phyloP scores from a whole-genome alignment of 176 grass and related monocot species.

The Musa itinerans region DNA sequence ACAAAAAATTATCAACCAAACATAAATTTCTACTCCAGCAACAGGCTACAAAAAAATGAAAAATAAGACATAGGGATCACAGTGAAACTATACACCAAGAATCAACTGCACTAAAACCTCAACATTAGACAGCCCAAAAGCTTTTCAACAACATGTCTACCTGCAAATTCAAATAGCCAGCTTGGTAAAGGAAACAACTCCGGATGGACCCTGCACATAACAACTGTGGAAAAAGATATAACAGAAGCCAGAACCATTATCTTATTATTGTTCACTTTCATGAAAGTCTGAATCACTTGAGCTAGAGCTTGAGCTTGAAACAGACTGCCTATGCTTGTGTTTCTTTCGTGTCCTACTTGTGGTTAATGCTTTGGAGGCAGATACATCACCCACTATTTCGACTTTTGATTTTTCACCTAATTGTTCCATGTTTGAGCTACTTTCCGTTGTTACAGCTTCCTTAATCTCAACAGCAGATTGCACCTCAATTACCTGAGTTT shows the following conservation, averaged over 20 bases:
- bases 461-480: no score
- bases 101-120: neutral
- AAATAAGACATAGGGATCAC: no score
- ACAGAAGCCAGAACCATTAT: neutral
- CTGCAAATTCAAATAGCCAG: neutral
- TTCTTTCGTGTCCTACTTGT: neutral
- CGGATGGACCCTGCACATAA: neutral
- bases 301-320: slow-evolving; percentile 12
- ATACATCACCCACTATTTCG: neutral
- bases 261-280: neutral
- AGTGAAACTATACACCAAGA: neutral
- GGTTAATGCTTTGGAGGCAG: neutral
- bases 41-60: neutral
- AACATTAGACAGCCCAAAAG: neutral
- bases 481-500: neutral
- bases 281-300: neutral
- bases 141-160: neutral
- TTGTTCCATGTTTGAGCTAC: neutral
- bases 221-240: neutral
- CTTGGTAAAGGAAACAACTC: neutral
- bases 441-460: neutral
- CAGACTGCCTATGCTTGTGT: neutral
- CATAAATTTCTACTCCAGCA: neutral
- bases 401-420: neutral
- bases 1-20: no score